Base-by-base conservation (phyloP, 495 filamentous ascomycete genomes). In the Beverwykella pulmonaria region DNA sequence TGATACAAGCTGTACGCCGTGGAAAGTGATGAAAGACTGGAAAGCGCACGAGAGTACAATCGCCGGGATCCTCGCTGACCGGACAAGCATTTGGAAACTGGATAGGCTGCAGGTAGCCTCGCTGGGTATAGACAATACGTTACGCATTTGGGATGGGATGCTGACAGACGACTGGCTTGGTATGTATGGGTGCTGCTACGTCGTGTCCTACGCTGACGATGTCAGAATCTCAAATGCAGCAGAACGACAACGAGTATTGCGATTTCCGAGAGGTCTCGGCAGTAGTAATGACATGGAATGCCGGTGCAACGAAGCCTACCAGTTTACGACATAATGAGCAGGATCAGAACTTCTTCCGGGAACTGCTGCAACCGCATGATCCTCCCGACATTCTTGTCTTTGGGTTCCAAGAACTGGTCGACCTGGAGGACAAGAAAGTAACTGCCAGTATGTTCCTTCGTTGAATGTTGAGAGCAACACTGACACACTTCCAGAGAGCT, bases 391-490 rank as follows among this genome's bases (percentile, higher is more conserved):
- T 98, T 53, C 79, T 98, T 5, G 86, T 98, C 3, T 98, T 98
- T 82, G 94, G 94, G 10, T 98, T 98, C 75, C 94, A 98, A 74
- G 94, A 98, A 75, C 82, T 98, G 9, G 93, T 98, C 14, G 95
- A 98, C 71, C 79, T 98, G 15, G 94, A 98, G 73, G 92, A 98
- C 75, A 98, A 97, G 80, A 95, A 90, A 68, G 88, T 94, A 64
- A 97, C 93, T 59, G 94, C 94, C n/a, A 97, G 53, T 55, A 55
- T 26, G 49, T 53, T 53, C 10, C 10, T 27, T n/a, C 17, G 25
- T 23, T 6, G 9, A 55, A 2, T 34, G 1, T 2, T 1, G 30
- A 34, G 17, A 23, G 10, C 17, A 7, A 3, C 12, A 34, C 10
- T 27, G n/a, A 36, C 25, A 14, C 7, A 23, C 2, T 14, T 23